phyloP scores from a whole-genome alignment of 257 asterid genomes.

The Solanum infundibuliforme region DNA sequence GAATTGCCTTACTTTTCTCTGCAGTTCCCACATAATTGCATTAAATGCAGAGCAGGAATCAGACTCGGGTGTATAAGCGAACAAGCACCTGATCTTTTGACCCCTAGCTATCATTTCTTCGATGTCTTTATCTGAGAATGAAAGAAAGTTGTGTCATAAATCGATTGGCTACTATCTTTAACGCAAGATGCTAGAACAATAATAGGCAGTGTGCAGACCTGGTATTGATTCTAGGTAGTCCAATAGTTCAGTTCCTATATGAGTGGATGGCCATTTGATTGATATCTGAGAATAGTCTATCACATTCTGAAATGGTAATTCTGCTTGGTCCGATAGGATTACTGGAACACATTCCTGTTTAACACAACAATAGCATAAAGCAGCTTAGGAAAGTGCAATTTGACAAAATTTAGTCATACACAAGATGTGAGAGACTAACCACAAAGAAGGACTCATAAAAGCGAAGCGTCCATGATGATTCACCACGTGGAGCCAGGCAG shows the following conservation, averaged over 20 bases:
- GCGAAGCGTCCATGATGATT: slow-evolving; percentile 99
- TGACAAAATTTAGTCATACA: not conserved
- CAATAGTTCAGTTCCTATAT: slow-evolving; percentile 55
- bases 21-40: slow-evolving; percentile 81
- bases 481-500: slow-evolving; percentile 97
- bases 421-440: slow-evolving; percentile 33
- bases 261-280: slow-evolving; percentile 87
- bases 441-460: slow-evolving; percentile 94
- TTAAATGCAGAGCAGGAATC: slow-evolving; percentile 77
- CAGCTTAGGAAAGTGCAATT: not conserved
- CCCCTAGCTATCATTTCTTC: slow-evolving; percentile 78
- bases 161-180: not conserved
- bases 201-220: slow-evolving; percentile 28
- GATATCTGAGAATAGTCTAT: slow-evolving; percentile 71
- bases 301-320: slow-evolving; percentile 76
- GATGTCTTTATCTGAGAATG: slow-evolving; percentile 44
- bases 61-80: slow-evolving; percentile 65
- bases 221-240: slow-evolving; percentile 83
- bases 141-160: not conserved
- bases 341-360: slow-evolving; percentile 95
- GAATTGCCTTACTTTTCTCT: slow-evolving; percentile 80
- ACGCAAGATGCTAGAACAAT: not conserved
- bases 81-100: slow-evolving; percentile 65
- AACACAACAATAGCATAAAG: slow-evolving; percentile 10
- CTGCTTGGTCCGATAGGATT: slow-evolving; percentile 79